Evolutionary conservation across 768 basidiomycete genomes (phyloP), one percentile per base, ranked within the genome.

Genomic region (Gloeophyllum trabeum): DNA sequence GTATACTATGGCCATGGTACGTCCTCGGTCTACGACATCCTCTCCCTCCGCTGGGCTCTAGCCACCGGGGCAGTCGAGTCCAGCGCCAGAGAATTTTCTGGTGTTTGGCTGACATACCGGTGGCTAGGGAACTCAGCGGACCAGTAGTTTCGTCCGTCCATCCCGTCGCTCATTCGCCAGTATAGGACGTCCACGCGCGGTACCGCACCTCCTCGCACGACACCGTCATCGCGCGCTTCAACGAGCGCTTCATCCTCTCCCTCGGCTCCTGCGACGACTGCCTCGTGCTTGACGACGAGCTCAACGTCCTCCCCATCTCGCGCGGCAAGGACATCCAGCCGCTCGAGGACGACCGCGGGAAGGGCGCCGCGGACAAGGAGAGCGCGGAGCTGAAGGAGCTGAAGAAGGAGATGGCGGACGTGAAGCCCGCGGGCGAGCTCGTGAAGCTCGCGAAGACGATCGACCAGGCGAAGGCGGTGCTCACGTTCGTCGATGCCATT

Each of bases 211-310:
- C 88, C 10, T 81, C 89, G 1, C 89, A 93, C 53, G 86, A 88
- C 54, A 71, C 81, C 4, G 84, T 93, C 23, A 69, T 81, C n/a
- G 89, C 96, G 0, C 79, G 96, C 21, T 99, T 99, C 68, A 99
- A 99, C 61, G 96, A 99, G 58, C 85, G 96, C 7, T 99, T 99
- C 63, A 97, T 99, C 53, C 75, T 99, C 14, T 99, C 96, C 16
- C 78, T 99, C 16, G 91, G 91, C 19, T 85, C 89, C 14, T 97
- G 90, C 54, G 70, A 81, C 5, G 89, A 94, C 55, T 97, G 94
- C 53, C 70, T 99, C 1, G 80, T 98, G 20, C 74, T 99, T 39
- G 96, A 99, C 55, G 96, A 99, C 54, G 96, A 99, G 60, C 76
- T 99, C 35, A 98, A 98, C 56, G 93, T 98, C 10, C 76, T 99